phyloP scores from a whole-genome alignment of 1,139 yeast species.

The Zygoascus sp. region DNA sequence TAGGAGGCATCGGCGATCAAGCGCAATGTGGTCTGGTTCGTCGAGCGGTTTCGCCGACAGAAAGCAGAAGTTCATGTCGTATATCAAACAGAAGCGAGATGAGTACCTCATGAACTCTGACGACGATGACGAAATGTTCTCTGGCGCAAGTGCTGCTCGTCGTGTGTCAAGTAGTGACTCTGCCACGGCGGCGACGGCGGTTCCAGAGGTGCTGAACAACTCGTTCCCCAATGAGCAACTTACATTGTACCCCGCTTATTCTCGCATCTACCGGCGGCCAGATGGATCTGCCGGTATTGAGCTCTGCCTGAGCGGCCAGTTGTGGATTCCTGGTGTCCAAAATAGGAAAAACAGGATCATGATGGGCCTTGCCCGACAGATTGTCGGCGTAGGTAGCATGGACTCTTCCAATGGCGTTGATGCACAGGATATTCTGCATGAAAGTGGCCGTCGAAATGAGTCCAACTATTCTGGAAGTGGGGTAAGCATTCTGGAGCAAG shows the following conservation, averaged over 20 bases:
- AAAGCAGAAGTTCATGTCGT: slow-evolving; percentile 22
- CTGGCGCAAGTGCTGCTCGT: slow-evolving; percentile 6
- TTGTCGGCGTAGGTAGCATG: slow-evolving; percentile 42
- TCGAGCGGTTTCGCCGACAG: slow-evolving; percentile 15
- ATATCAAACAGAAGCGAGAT: slow-evolving; percentile 23
- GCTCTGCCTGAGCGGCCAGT: slow-evolving; percentile 70
- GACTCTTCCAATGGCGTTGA: not conserved
- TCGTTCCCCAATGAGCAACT: slow-evolving; percentile 34
- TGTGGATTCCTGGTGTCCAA: slow-evolving; percentile 65
- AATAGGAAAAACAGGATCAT: slow-evolving; percentile 64
- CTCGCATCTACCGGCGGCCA: slow-evolving; percentile 36
- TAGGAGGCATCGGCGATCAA: not conserved
- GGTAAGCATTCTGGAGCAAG: slow-evolving; percentile 6
- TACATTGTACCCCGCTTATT: slow-evolving; percentile 59
- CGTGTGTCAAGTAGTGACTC: not conserved
- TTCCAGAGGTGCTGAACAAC: slow-evolving; percentile 14
- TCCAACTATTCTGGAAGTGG: slow-evolving; percentile 23
- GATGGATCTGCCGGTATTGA: slow-evolving; percentile 32
- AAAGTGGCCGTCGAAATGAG: no score
- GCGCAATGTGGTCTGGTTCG: slow-evolving; percentile 5
- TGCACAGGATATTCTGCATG: no score
- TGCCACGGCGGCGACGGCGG: no score
- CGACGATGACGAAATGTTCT: slow-evolving; percentile 14
- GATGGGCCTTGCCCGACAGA: slow-evolving; percentile 63
- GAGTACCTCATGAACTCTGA: slow-evolving; percentile 20